Base-by-base conservation (phyloP, 2,329 filamentous ascomycete genomes). In the Nakataea oryzae region DNA sequence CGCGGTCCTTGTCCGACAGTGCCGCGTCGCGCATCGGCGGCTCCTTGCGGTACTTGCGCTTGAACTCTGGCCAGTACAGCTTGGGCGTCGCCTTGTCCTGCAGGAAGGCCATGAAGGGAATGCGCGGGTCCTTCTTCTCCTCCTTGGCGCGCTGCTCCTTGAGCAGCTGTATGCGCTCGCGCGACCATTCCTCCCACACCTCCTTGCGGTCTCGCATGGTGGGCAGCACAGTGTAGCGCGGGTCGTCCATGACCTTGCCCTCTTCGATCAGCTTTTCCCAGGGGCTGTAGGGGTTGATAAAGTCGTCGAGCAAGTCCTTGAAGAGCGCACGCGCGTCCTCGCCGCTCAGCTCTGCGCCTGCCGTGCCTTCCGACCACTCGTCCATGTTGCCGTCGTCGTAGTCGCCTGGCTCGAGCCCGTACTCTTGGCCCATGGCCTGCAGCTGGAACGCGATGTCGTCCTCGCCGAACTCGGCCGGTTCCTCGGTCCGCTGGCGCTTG, bases 11-110 rank as follows among this genome's bases (percentile, higher is more conserved):
- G 69, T 93, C 91, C 41, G 79, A 76, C 28, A 93, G 78, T 60
- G 80, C 83, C 32, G 84, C 78, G 63, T 93, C 89, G 64, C 87
- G 89, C 89, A 99, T 92, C 61, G 87, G 83, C 0, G 83, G 74
- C 66, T 96, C 92, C 66, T 89, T 93, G 66, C 88, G 89, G 74
- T 86, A 95, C 72, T 97, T 99, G 41, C 95, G 82, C 69, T 90
- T 91, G 75, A 99, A 99, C 72, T 99, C 95, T 0, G 91, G 88
- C 95, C 95, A 99, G 79, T 96, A 99, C 1, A 99, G 81, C 75
- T 96, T 97, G 0, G 91, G 88, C 0, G 88, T 95, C 0, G 93
- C 93, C 67, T 91, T 84, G 59, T 88, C 84, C 65, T 93, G 86
- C 32, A 99, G 78, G 65, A 99, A 89, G 0, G 84, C 82, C 64